Percentiles rank a stretch among this genome's conserved stretches.
phyloP scores from a whole-genome alignment of 305 asterid species.

The Fraxinus velutina region DNA sequence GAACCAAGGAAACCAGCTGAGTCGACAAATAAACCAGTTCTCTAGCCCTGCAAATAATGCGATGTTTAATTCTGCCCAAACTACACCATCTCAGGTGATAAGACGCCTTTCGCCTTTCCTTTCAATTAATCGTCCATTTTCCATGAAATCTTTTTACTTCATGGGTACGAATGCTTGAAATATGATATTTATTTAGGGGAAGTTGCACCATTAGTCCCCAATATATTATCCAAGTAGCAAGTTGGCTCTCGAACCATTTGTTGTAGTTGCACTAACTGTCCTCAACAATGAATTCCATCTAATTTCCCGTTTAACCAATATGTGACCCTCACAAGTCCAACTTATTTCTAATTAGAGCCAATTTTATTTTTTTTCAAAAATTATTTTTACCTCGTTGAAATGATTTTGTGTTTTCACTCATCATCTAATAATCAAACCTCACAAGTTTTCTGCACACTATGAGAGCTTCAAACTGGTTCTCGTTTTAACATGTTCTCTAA shows the following conservation, averaged over 20 bases:
- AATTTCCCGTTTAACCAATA: background rate
- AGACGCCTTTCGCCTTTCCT: slow-evolving; percentile 27
- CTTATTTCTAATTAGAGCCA: background rate
- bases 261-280: background rate
- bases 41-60: slow-evolving; percentile 81
- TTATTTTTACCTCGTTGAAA: background rate
- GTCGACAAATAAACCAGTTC: slow-evolving; percentile 79
- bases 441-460: background rate
- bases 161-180: background rate
- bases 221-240: background rate
- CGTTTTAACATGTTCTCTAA: background rate
- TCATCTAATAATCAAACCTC: background rate
- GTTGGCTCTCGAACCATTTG: background rate
- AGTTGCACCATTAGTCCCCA: background rate
- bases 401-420: background rate
- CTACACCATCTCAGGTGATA: slow-evolving; percentile 79
- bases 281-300: background rate
- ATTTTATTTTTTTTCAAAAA: background rate
- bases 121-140: background rate
- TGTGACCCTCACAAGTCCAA: background rate
- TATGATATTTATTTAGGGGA: background rate
- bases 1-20: slow-evolving; percentile 85
- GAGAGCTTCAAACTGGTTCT: background rate
- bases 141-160: background rate
- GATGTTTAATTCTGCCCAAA: slow-evolving; percentile 82